Evolutionary conservation across 768 basidiomycete species (phyloP), one percentile per base, ranked within the genome.

Genomic region (Ramaria rubella): DNA sequence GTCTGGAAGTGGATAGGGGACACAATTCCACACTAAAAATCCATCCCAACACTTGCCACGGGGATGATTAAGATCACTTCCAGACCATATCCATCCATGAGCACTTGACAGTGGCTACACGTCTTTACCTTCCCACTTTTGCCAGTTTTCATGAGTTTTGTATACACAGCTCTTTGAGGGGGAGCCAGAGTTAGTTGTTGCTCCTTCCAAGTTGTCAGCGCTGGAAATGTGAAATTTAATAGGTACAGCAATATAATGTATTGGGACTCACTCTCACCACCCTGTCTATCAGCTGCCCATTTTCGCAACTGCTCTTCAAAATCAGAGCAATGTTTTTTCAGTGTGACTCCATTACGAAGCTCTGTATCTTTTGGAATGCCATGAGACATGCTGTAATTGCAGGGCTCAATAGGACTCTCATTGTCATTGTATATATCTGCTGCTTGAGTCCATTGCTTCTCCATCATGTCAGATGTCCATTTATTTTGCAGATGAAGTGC

Each of bases 281-380:
- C 29, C 23, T 11, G 21, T 27, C n/a, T n/a, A 17, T 11, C 9
- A 12, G 23, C 12, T n/a, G n/a, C 30, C 49, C 49, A 50, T 12
- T 27, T 5, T n/a, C 49, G n/a, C 14, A 50, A 9, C 9, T n/a
- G n/a, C n/a, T 27, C 30, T 27, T 50, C 49, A 50, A 50, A 50
- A 15, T 50, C 49, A 12, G 30, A 17, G n/a, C 49, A 50, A 50
- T 50, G 24, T 27, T 50, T 50, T n/a, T n/a, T 50, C n/a, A 50
- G 49, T 12, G 49, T 50, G 9, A n/a, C 49, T n/a, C 24, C 49
- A 27, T 30, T 30, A 23, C 24, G 49, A 50, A 23, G n/a, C 23
- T 50, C 9, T 24, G 49, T 23, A 30, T 50, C 49, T 26, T 11
- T 11, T 11, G 49, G 49, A 23, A 26, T 15, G 11, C n/a, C 9